These are phyloP conservation scores for Cicer bijugum DNA, from an alignment of 306 rosid species.

Conservation along the genomic window DNA sequence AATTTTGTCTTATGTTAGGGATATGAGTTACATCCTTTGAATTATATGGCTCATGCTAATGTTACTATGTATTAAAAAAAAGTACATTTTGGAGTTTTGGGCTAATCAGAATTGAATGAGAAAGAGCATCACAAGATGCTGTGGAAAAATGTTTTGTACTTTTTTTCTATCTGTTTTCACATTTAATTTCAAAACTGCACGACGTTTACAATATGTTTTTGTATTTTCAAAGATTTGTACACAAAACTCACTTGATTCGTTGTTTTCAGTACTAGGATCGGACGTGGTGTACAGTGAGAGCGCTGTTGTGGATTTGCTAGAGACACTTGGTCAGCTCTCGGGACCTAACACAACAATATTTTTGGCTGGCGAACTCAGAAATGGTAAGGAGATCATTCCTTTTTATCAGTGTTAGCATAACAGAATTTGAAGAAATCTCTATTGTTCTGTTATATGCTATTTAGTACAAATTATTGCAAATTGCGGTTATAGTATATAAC, in stretches of 20 bases:
- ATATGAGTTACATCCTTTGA: background rate
- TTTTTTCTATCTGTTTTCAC: background rate
- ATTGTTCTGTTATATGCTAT: background rate
- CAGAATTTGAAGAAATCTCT: background rate
- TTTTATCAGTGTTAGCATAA: background rate
- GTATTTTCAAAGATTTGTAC: background rate
- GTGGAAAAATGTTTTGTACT: background rate
- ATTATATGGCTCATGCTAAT: background rate
- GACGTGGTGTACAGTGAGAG: slow-evolving; percentile 83
- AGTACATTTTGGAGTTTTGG: background rate
- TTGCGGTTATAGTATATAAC: background rate
- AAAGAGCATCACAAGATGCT: slow-evolving; percentile 17
- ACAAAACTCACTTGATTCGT: background rate
- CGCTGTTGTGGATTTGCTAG: slow-evolving; percentile 73
- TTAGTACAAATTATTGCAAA: background rate
- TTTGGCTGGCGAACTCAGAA: slow-evolving; percentile 83
- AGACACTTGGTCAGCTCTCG: slow-evolving; percentile 67
- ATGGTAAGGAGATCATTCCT: slow-evolving; percentile 51
- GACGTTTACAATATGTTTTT: background rate
- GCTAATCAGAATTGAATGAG: background rate
- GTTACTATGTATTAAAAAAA: background rate
- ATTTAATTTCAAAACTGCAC: background rate
- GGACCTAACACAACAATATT: slow-evolving; percentile 73
- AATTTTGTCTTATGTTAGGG: background rate
- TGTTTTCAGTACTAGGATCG: slow-evolving; percentile 72